These are phyloP conservation scores for Phytophthora tubulina DNA, from an alignment of 352 stramenopile species.

Conservation along the genomic window DNA sequence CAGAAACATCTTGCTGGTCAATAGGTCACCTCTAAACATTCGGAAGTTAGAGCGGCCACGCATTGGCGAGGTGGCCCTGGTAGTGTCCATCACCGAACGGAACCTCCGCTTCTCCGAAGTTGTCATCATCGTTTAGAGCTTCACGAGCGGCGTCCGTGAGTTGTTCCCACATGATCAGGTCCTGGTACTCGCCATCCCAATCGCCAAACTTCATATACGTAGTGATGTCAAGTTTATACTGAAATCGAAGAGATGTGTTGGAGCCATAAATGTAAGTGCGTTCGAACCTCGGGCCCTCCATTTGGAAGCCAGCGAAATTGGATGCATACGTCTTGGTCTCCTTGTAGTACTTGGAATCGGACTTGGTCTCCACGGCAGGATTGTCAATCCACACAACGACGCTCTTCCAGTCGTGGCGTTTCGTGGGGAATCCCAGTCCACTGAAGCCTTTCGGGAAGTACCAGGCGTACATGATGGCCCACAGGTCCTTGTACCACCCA, in stretches of 20 bases:
- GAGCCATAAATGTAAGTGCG: not conserved
- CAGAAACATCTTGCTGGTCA: too few species aligned
- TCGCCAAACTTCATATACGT: not conserved
- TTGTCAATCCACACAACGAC: not conserved
- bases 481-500: not conserved
- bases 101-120: not conserved
- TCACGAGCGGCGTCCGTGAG: not conserved
- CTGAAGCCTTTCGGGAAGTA: slow-evolving; percentile 9
- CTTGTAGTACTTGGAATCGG: not conserved
- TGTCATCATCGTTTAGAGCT: not conserved
- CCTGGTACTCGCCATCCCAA: not conserved
- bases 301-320: not conserved
- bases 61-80: not conserved
- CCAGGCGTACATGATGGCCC: slow-evolving; percentile 13
- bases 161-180: slow-evolving; percentile 14
- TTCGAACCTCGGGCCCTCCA: not conserved
- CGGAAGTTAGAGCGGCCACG: slow-evolving; percentile 6
- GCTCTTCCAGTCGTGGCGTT: slow-evolving; percentile 4
- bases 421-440: not conserved
- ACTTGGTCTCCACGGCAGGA: not conserved
- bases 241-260: not conserved
- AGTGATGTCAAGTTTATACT: not conserved
- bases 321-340: not conserved
- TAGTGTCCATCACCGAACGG: not conserved
- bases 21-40: not conserved